These are phyloP conservation scores for Penicillium fimorum DNA, from an alignment of 495 filamentous ascomycete genomes.

Conservation along the genomic window DNA sequence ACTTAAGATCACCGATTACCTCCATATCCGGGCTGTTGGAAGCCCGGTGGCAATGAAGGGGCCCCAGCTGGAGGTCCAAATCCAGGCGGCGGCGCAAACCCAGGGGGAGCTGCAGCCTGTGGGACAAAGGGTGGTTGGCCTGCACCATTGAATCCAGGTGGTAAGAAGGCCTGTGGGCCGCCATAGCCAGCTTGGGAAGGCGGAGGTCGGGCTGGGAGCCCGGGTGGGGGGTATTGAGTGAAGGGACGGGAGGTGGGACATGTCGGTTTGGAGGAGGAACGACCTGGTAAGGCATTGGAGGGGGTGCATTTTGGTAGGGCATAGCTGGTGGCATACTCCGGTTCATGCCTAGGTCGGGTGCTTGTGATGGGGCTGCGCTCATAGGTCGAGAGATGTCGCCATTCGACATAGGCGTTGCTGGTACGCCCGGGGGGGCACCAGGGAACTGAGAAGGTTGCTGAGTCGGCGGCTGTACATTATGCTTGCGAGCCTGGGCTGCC, in stretches of 20 bases:
- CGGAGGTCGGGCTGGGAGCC: constrained; percentile 75
- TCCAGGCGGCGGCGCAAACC: constrained; percentile 55
- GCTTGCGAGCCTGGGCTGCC: constrained; percentile 87
- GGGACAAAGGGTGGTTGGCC: constrained; percentile 40
- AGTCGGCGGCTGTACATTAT: constrained; percentile 77
- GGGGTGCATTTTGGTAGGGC: constrained; percentile 38
- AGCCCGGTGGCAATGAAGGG: constrained; percentile 48
- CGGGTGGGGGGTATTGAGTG: constrained; percentile 68
- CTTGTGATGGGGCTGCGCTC: constrained; percentile 30
- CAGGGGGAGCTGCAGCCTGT: constrained; percentile 52
- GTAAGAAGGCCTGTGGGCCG: constrained; percentile 67
- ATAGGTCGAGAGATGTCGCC: constrained; percentile 46
- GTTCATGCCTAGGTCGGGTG: constrained; percentile 33
- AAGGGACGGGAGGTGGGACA: constrained; percentile 40
- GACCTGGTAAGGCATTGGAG: constrained; percentile 40
- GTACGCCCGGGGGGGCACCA: constrained; percentile 32
- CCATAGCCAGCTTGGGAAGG: constrained; percentile 76
- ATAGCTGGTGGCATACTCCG: constrained; percentile 36
- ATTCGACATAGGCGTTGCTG: constrained; percentile 53
- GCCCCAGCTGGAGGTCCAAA: constrained; percentile 42
- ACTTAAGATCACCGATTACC: constrained; percentile 36
- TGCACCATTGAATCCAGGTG: constrained; percentile 52
- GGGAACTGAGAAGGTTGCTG: constrained; percentile 56
- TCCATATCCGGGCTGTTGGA: constrained; percentile 50
- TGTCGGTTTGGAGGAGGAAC: constrained; percentile 44